Evolutionary conservation across 2,329 filamentous ascomycete genomes (phyloP).

Genomic region (Colletotrichum salicis): DNA sequence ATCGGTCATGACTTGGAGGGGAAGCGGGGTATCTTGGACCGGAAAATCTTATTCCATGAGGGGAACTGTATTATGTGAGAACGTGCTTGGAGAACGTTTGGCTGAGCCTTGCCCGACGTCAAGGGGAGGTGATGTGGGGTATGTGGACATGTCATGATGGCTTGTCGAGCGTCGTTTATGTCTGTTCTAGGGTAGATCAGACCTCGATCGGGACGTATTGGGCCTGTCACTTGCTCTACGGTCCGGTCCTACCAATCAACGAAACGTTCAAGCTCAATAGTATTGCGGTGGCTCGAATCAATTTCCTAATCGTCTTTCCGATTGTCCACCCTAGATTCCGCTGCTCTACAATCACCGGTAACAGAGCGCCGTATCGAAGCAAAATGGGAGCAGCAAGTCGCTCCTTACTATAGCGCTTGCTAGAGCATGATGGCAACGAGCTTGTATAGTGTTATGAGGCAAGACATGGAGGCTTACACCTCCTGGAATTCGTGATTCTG

Average conservation of each 20-base stretch:
- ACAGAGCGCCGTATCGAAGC: neutral
- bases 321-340: neutral
- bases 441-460: neutral
- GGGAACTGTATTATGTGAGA: neutral
- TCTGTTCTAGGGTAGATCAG: neutral
- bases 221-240: constrained; percentile 7
- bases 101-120: neutral
- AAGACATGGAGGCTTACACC: neutral
- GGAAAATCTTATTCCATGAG: constrained; percentile 24
- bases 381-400: neutral
- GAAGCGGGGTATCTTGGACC: constrained; percentile 4
- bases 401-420: neutral
- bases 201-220: neutral
- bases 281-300: neutral
- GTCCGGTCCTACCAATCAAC: constrained; percentile 1
- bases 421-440: neutral
- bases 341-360: neutral
- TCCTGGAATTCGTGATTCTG: no score
- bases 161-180: neutral
- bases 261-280: neutral
- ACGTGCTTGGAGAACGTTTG: constrained; percentile 2
- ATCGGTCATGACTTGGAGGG: constrained; percentile 31
- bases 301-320: neutral
- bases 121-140: neutral
- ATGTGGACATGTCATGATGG: constrained; percentile 8